Conservation (phyloP, 768 basidiomycete species). For the Boletus fagicola region DNA sequence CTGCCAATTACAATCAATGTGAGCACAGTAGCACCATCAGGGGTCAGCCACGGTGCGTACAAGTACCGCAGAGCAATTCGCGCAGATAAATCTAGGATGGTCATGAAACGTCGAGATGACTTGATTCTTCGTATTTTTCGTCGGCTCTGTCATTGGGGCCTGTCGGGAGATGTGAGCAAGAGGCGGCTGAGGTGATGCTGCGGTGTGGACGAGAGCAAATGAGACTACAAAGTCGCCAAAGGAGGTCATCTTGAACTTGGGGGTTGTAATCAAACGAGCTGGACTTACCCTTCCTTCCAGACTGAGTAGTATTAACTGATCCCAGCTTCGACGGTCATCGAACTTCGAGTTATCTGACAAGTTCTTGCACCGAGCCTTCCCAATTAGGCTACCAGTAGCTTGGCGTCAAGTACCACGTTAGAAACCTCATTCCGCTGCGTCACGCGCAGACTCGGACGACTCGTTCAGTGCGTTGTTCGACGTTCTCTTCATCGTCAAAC, state of each 20-base stretch:
- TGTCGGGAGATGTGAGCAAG: not conserved
- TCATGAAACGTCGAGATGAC: conserved; percentile 61
- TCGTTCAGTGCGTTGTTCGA: not conserved
- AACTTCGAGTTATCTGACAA: not conserved
- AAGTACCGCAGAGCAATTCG: conserved; percentile 67
- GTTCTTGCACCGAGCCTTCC: conserved; percentile 9
- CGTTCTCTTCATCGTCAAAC: not conserved
- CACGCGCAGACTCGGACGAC: not conserved
- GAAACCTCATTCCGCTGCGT: not conserved
- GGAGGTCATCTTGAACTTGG: conserved; percentile 15
- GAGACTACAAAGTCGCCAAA: conserved; percentile 23
- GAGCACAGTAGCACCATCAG: not conserved
- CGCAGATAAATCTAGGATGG: conserved; percentile 69
- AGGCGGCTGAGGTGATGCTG: not conserved
- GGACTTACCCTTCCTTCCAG: conserved; percentile 4
- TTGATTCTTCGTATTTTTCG: conserved; percentile 49
- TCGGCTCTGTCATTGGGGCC: conserved; percentile 23
- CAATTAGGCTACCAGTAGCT: conserved; percentile 1
- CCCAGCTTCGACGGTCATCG: not conserved
- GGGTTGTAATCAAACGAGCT: not conserved
- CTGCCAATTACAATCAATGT: conserved; percentile 34
- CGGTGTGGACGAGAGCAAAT: conserved; percentile 12
- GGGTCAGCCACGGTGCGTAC: conserved; percentile 39
- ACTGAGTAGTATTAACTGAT: not conserved
- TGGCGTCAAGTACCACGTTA: not conserved